phyloP scores from a whole-genome alignment of 805 yeast species.

The Yarrowia osloensis region DNA sequence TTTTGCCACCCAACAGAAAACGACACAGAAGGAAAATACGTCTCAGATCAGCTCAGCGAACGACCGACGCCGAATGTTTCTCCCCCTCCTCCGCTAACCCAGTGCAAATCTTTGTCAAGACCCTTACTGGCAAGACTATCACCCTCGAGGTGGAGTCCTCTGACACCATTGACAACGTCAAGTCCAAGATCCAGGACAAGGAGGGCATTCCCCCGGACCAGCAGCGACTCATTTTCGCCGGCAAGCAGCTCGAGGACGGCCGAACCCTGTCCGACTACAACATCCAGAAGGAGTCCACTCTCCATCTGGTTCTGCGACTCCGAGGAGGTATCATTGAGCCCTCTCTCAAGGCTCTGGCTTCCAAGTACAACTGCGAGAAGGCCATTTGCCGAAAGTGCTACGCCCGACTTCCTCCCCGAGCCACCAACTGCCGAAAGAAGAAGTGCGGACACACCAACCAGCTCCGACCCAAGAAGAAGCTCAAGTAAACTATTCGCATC shows the following conservation, averaged over 20 bases:
- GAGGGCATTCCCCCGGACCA: constrained; percentile 99
- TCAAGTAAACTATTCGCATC: constrained; percentile 61
- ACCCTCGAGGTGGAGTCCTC: constrained; percentile 98
- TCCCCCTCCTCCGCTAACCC: no score
- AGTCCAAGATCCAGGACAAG: constrained; percentile 98
- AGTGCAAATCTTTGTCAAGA: constrained; percentile 89
- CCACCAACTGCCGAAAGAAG: constrained; percentile 99
- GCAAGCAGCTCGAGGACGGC: constrained; percentile 99
- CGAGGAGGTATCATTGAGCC: constrained; percentile 99
- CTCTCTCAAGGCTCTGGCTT: constrained; percentile 97
- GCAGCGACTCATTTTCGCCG: constrained; percentile 99
- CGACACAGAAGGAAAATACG: no score
- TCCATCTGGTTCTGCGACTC: constrained; percentile 93
- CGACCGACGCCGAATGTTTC: no score
- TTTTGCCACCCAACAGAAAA: no score
- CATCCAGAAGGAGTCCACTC: constrained; percentile 99
- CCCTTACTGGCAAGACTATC: constrained; percentile 98
- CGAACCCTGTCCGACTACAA: constrained; percentile 99
- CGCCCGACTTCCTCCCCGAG: constrained; percentile 99
- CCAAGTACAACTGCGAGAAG: constrained; percentile 99
- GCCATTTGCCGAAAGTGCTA: constrained; percentile 99
- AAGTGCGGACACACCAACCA: constrained; percentile 99
- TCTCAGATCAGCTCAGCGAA: no score
- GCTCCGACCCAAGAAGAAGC: constrained; percentile 99
- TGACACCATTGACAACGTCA: constrained; percentile 98